These are phyloP conservation scores for Fomitopsis pinicola DNA, from an alignment of 1,284 basidiomycete genomes.

Conservation along the genomic window DNA sequence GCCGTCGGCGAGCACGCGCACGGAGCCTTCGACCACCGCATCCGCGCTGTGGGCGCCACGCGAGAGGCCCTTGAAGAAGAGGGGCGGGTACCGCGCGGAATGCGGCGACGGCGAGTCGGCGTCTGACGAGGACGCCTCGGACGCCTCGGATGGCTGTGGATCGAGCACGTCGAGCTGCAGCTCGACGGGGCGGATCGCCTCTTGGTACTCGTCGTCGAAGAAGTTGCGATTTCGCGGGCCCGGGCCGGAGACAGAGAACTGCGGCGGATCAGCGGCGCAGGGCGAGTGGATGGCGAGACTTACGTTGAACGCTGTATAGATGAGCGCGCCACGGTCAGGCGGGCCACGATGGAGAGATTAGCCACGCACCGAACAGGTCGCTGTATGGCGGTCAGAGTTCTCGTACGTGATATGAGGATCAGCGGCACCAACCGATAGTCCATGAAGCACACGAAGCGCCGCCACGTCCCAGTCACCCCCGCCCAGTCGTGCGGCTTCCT, in stretches of 20 bases:
- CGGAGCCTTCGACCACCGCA: slow-evolving; percentile 47
- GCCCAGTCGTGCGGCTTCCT: slow-evolving; percentile 54
- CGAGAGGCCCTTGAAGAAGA: slow-evolving; percentile 52
- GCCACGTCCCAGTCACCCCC: slow-evolving; percentile 65
- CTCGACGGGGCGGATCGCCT: slow-evolving; percentile 60
- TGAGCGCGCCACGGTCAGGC: not conserved
- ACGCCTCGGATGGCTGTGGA: not conserved
- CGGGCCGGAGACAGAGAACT: slow-evolving; percentile 35
- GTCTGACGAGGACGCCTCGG: not conserved
- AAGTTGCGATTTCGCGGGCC: slow-evolving; percentile 41
- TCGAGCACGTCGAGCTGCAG: slow-evolving; percentile 47
- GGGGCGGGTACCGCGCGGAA: slow-evolving; percentile 35
- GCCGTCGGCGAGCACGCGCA: slow-evolving; percentile 49
- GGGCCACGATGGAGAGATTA: slow-evolving; percentile 36
- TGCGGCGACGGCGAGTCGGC: slow-evolving; percentile 7
- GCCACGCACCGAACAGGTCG: slow-evolving; percentile 16
- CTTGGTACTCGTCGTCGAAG: slow-evolving; percentile 57
- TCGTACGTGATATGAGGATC: not conserved
- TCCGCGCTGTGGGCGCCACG: slow-evolving; percentile 36
- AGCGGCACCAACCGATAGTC: slow-evolving; percentile 54
- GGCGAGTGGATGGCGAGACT: slow-evolving; percentile 12
- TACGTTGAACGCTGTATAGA: slow-evolving; percentile 56
- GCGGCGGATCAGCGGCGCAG: slow-evolving; percentile 8
- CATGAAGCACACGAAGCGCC: slow-evolving; percentile 68
- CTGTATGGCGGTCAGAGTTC: slow-evolving; percentile 3